Evolutionary conservation across 2,329 filamentous ascomycete genomes (phyloP).

Genomic region (Trichophyton equinum): DNA sequence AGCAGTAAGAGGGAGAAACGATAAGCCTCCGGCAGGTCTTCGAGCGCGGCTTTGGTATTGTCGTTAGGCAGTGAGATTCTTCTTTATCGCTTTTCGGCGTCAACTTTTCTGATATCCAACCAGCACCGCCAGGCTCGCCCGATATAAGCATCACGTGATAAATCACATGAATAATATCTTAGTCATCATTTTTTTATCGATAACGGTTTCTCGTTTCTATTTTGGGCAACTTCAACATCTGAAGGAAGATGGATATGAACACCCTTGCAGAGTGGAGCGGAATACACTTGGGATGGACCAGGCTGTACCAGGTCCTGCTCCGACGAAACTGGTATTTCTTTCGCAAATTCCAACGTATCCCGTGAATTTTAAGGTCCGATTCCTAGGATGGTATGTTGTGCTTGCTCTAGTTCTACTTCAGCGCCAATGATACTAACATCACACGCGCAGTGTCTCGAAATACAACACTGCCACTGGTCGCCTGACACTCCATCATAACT

Average conservation of each 20-base stretch:
- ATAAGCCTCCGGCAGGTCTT: not conserved
- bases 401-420: not conserved
- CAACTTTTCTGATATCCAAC: not conserved
- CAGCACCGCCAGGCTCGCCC: not conserved
- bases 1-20: no score
- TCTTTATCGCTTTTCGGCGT: not conserved
- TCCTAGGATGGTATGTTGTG: constrained; percentile 69
- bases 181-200: not conserved
- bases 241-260: not conserved
- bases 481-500: constrained; percentile 57
- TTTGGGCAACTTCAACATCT: not conserved
- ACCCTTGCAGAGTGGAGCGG: no score
- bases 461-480: constrained; percentile 47
- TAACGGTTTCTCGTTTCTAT: not conserved
- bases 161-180: not conserved
- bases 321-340: constrained; percentile 51
- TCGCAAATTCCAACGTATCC: constrained; percentile 43
- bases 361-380: constrained; percentile 69
- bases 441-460: constrained; percentile 41
- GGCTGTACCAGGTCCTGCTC: constrained; percentile 41
- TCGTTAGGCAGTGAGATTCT: not conserved
- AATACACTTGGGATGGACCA: constrained; percentile 20
- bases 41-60: not conserved
- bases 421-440: not conserved
- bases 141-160: not conserved